Evolutionary conservation across 164 flowering plant species (phyloP), one percentile per base, ranked within the genome.

Genomic region (Vitis rupestris): DNA sequence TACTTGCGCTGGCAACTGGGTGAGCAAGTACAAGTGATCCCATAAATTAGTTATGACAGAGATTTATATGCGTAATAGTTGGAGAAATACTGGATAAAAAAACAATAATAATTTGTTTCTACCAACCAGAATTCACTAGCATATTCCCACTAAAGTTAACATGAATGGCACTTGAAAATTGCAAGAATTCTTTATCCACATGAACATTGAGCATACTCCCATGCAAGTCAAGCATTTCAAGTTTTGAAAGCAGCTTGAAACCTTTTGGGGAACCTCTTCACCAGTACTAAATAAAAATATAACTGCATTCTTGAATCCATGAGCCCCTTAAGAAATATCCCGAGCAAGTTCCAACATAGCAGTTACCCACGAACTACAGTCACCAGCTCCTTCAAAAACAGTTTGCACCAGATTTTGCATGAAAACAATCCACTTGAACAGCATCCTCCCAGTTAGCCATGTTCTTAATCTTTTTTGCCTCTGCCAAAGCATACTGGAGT

Each of bases 331-430:
- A 75, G 98, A 93, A 82, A 86, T 67, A 9, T 85, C 96, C 70
- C 97, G 90, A 75, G 97, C 96, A 81, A 95, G 97, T 82, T 95
- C 99, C 78, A 95, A 72, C 92, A 95, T 95, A 54, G 90, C 97
- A 78, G 92, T 90, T 16, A 91, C 85, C 77, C 98, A 93, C 59
- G 99, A 95, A 77, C 96, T 91, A 82, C 97, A 91, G 73, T 95
- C 99, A 56, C 98, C 99, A 73, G 99, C 98, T 63, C 99, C 99
- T 78, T 79, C 98, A 75, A 98, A 67, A 98, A 67, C 74, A 82
- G 79, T 86, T 95, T 61, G 86, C 88, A 59, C 98, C 99, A 64
- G 85, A 65, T 58, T 84, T 74, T 61, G 83, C 86, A 84, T 87
- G 86, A 75, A 95, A 95, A 64, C 76, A 48, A 58, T 93, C 98